Evolutionary conservation across 2,329 filamentous ascomycete genomes (phyloP), one percentile per base, ranked within the genome.

Genomic region (Parastagonospora avenae): DNA sequence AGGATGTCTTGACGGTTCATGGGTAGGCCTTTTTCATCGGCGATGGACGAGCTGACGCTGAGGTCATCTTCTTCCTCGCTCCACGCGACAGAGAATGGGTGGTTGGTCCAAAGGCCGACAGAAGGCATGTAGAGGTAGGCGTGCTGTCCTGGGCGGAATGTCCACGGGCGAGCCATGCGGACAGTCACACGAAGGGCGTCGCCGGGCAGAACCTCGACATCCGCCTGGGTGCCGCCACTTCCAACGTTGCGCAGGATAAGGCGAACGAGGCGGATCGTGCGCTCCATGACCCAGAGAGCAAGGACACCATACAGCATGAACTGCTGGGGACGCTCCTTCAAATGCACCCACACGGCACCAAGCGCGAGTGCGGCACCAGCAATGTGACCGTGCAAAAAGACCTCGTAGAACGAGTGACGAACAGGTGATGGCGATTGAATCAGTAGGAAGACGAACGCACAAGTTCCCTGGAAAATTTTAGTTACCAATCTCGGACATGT

Each of bases 61-160:
- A 67, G 60, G 40, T 71, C 61, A 38, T 75, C 68, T 48, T 77
- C 80, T 54, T 90, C 87, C 52, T 91, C 86, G 58, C 85, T 87
- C 89, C 89, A 93, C 31, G 88, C 87, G 37, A 92, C 80, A 2
- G 88, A 90, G 77, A 92, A 92, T 1, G 89, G 89, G 66, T 93
- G 89, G 40, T 87, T 91, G 62, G 89, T 88, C 82, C 84, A 87
- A 54, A 86, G 80, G 56, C 87, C 87, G 64, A 92, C 78, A 4
- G 80, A 78, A 7, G 90, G 90, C 75, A 93, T 82, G 76, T 92
- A 92, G 15, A 93, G 76, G 71, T 92, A 93, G 31, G 89, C 86
- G 69, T 93, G 89, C 72, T 92, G 88, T 31, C 89, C 89, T 0
- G 89, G 86, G 52, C 80, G 79, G 79, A 90, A 90, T 35, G 76